Evolutionary conservation across 495 filamentous ascomycete species (phyloP).

Genomic region (Cercophora newfieldiana): DNA sequence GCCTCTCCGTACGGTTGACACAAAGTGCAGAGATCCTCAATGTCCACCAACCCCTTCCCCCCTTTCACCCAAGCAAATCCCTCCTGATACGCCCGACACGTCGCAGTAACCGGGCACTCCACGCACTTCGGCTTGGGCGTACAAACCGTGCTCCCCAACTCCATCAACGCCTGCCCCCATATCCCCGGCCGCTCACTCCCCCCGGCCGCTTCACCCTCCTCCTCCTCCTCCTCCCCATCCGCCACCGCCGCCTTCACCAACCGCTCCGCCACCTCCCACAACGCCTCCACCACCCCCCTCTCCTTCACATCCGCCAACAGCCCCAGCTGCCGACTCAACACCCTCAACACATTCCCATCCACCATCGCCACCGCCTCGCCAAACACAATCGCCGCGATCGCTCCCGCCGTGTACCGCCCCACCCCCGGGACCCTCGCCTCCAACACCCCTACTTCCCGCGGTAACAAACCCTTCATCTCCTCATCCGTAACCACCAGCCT

Average conservation of each 20-base stretch:
- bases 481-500: conserved; percentile 32
- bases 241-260: conserved; percentile 40
- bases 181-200: conserved; percentile 40
- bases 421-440: conserved; percentile 40
- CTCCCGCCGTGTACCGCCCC: conserved; percentile 49
- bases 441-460: conserved; percentile 32
- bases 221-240: conserved; percentile 32
- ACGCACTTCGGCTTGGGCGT: conserved; percentile 47
- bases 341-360: conserved; percentile 50
- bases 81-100: conserved; percentile 45
- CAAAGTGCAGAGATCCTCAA: conserved; percentile 47
- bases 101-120: conserved; percentile 42
- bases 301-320: conserved; percentile 45
- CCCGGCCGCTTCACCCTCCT: conserved; percentile 24
- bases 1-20: conserved; percentile 33
- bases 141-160: conserved; percentile 50
- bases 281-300: conserved; percentile 35
- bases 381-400: conserved; percentile 49
- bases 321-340: conserved; percentile 46
- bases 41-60: conserved; percentile 25
- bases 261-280: conserved; percentile 46
- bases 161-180: conserved; percentile 53
- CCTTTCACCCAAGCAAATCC: conserved; percentile 31
- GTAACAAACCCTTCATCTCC: conserved; percentile 36
- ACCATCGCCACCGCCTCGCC: conserved; percentile 46